Evolutionary conservation across 768 basidiomycete species (phyloP).

Genomic region (Mycena alexandri): DNA sequence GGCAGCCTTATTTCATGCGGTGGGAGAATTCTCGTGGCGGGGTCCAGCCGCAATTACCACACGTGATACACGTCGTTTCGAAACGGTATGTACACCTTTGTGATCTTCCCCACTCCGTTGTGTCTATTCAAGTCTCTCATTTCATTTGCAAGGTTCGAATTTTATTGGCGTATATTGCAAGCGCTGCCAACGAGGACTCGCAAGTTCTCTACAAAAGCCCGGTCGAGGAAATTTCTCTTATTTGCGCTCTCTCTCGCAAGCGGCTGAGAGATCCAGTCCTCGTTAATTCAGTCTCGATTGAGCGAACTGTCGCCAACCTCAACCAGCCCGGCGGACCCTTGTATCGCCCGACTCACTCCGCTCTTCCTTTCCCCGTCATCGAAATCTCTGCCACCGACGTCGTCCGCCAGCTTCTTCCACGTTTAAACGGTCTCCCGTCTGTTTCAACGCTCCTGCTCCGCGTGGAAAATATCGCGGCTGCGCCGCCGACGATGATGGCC

Average conservation of each 20-base stretch:
- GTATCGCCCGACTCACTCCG: slow-evolving; percentile 33
- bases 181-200: slow-evolving; percentile 18
- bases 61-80: slow-evolving; percentile 34
- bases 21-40: slow-evolving; percentile 39
- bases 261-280: slow-evolving; percentile 41
- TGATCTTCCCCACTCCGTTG: too few relatives aligned
- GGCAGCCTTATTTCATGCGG: slow-evolving; percentile 39
- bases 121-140: not conserved
- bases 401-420: not conserved
- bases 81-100: slow-evolving; percentile 32
- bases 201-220: slow-evolving; percentile 3
- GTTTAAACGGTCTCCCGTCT: slow-evolving; percentile 18
- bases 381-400: not conserved
- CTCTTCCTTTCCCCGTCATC: not conserved
- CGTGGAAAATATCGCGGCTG: slow-evolving; percentile 25
- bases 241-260: slow-evolving; percentile 42
- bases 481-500: slow-evolving; percentile 26
- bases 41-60: slow-evolving; percentile 37
- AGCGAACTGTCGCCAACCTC: slow-evolving; percentile 38
- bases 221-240: slow-evolving; percentile 40
- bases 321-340: slow-evolving; percentile 37
- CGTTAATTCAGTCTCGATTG: slow-evolving; percentile 35
- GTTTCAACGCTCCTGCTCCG: slow-evolving; percentile 30
- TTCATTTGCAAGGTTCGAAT: slow-evolving; percentile 22
- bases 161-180: slow-evolving; percentile 33